Evolutionary conservation across 768 basidiomycete genomes (phyloP).

Genomic region (Guyanaporus albipodus): DNA sequence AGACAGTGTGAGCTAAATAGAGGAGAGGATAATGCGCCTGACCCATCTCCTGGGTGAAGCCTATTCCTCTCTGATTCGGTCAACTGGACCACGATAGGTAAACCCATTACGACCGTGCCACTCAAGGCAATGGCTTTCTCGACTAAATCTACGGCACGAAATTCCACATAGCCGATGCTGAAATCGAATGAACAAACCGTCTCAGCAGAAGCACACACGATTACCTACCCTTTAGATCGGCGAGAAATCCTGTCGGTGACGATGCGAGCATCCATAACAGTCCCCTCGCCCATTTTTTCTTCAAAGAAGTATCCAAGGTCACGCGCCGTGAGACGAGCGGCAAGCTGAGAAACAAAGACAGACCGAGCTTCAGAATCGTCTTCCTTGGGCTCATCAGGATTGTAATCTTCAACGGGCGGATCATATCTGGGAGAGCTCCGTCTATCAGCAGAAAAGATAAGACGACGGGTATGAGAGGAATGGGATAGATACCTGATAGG

Average conservation of each 20-base stretch:
- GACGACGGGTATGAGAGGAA: constrained; percentile 6
- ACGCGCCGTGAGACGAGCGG: constrained; percentile 92
- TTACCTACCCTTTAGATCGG: constrained; percentile 93
- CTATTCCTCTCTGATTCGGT: constrained; percentile 96
- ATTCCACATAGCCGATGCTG: constrained; percentile 98
- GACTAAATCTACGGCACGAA: constrained; percentile 85
- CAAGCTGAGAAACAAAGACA: constrained; percentile 97
- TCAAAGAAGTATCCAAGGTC: constrained; percentile 99
- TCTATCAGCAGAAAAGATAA: constrained; percentile 34
- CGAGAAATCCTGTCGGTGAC: constrained; percentile 94
- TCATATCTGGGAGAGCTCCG: constrained; percentile 73
- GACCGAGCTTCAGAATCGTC: constrained; percentile 98
- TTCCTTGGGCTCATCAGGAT: constrained; percentile 86
- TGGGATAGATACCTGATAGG: constrained; percentile 42
- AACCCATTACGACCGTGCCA: constrained; percentile 96
- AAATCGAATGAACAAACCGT: constrained; percentile 5
- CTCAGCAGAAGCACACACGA: neutral
- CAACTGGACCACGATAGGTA: constrained; percentile 93
- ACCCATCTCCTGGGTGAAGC: constrained; percentile 87
- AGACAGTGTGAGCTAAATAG: constrained; percentile 6
- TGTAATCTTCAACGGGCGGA: constrained; percentile 62
- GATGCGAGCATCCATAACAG: constrained; percentile 93
- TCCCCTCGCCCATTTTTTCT: constrained; percentile 89
- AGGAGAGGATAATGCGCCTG: constrained; percentile 26
- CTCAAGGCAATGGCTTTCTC: constrained; percentile 85